Base-by-base conservation (phyloP, 495 filamentous ascomycete genomes). In the Talaromyces ruber region DNA sequence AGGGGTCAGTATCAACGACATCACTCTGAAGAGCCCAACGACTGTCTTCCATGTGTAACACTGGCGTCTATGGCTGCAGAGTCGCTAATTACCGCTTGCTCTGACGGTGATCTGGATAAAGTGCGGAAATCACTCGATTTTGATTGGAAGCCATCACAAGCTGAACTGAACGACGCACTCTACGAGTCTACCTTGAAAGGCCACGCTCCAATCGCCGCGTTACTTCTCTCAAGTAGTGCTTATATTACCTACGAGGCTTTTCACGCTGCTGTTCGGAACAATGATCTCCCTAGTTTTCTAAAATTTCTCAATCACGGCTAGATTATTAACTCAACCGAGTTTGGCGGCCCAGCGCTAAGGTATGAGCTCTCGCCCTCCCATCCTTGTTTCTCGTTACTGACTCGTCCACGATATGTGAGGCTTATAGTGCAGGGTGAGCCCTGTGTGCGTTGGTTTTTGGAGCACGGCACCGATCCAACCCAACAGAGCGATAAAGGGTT, bases 121-220 rank as follows among this genome's bases (percentile, higher is more conserved):
- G 57, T 26, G 18, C 57, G 47, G 57, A 34, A 59, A 34, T 25
- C 47, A 43, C 57, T 59, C 57, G 47, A 4, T 59, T 43, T 9
- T 47, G 30, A 59, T 59, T 59, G 57, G 57, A 45, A 59, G 57
- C 57, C 57, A 59, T 59, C 57, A 30, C 57, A 59, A 59, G 57
- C 30, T 28, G 57, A 59, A 59, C 57, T 59, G 21, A 25, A 59
- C 34, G 34, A 34, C 29, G 32, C 57, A n/a, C 57, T 59, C 21
- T 24, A 47, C 7, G 16, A 45, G 37, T 32, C 57, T 59, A 59
- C 57, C 32, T 59, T 18, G 32, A 39, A 39, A 43, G 57, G 57
- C 25, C 34, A 59, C 18, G 57, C 57, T 26, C 0, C 57, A 45
- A 59, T 59, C 34, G 30, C 57, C 1, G 57, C 32, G 34, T 43